Evolutionary conservation across 208 protist genomes (phyloP), one percentile per base, ranked within the genome.

Genomic region (Polymyxa betae): DNA sequence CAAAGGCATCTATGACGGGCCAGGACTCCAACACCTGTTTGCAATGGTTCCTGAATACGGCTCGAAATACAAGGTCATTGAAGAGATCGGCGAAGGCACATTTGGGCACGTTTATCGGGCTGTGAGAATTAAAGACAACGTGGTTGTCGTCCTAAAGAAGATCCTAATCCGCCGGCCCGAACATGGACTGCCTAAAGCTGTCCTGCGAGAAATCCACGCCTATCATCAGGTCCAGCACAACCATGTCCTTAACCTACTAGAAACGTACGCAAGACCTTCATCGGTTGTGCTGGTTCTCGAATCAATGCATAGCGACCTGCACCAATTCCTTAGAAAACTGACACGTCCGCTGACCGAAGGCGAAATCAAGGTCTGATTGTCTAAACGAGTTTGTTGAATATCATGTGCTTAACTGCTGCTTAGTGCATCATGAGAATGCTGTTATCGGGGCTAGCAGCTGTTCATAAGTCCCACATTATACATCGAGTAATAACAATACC

Each of bases 91-190:
- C 29, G 77, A 92, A 78, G 91, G 91, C 0, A 92, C 90, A 12
- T 92, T 92, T 40, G 91, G 90, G 1, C 89, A 92, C 10, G 91
- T 92, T 0, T 90, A 49, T 20, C 0, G 24, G 5, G 91, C 91
- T 1, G 35, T 60, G 12, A 0, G 89, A 68, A 43, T 66, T 40
- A 29, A 92, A 32, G 92, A 90, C 10, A 40, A 41, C 16, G 32
- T 60, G 10, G 45, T 93, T 24, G 91, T 93, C 38, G 91, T 90
- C 0, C 35, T 93, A 29, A 93, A 93, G 77, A 92, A 52, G 77
- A 92, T 93, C n/a, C 91, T 77, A 0, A 44, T 93, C 12, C 32
- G 45, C 12, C 41, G 44, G 24, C 1, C 45, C 32, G 91, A 92
- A 45, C 90, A 93, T 12, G 91, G 91, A n/a, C 20, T 93, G 29